Conservation (phyloP, 2,329 filamentous ascomycete genomes). For the Sordariomycetes sp. region DNA sequence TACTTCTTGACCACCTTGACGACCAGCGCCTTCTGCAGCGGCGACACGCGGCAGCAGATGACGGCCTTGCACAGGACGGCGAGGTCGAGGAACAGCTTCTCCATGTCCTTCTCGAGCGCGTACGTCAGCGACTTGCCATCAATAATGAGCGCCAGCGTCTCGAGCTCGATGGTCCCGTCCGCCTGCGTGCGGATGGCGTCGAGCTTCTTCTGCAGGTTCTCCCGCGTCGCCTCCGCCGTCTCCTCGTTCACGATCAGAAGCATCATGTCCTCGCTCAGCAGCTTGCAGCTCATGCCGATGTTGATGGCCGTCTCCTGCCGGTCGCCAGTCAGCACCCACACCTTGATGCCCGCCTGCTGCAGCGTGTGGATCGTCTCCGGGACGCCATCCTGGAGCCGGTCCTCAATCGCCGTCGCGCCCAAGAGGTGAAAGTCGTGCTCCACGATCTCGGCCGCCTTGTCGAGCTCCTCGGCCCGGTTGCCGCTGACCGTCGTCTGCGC, state of each 20-base stretch:
- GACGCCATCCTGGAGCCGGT: conserved; percentile 91
- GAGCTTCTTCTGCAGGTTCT: conserved; percentile 87
- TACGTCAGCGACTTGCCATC: conserved; percentile 92
- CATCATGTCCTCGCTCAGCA: conserved; percentile 98
- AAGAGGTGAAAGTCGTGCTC: conserved; percentile 85
- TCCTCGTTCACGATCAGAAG: conserved; percentile 94
- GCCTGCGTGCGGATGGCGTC: conserved; percentile 80
- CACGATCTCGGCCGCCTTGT: conserved; percentile 93
- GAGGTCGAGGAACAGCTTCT: conserved; percentile 85
- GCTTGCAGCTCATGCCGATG: conserved; percentile 98
- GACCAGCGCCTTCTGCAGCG: conserved; percentile 90
- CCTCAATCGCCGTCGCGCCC: conserved; percentile 93
- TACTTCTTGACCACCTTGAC: conserved; percentile 94
- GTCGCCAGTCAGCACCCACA: conserved; percentile 96
- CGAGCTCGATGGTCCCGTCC: conserved; percentile 62
- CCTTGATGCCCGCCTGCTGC: conserved; percentile 93
- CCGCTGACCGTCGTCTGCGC: conserved; percentile 84
- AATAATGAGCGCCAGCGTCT: conserved; percentile 83
- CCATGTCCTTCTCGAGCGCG: conserved; percentile 84
- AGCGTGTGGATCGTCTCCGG: conserved; percentile 96
- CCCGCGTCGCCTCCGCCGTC: conserved; percentile 59
- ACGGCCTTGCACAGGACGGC: conserved; percentile 98
- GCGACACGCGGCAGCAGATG: conserved; percentile 93
- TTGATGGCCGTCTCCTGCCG: conserved; percentile 98
- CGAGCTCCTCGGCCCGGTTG: conserved; percentile 84